Percentiles rank a stretch among this genome's conserved stretches.
Conservation (phyloP, 139 green algal genomes). For the Tetradesmus lagerheimii region DNA sequence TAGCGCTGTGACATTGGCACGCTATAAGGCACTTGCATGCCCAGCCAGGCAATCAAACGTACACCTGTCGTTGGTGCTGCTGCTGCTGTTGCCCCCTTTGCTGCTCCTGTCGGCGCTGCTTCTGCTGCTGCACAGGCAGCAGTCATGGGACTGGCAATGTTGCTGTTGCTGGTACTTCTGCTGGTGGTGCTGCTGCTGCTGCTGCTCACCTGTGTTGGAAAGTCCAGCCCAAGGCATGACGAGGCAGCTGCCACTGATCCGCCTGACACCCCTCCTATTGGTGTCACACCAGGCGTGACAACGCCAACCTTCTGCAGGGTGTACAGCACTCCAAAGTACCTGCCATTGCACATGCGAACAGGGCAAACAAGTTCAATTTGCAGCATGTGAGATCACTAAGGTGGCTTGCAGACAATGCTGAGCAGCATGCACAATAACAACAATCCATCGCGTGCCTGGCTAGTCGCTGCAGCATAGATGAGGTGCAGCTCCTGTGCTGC, state of each 20-base stretch:
- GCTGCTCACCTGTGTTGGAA: background rate
- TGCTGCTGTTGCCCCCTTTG: background rate
- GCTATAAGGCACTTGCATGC: too few species aligned
- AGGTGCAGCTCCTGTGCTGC: too few species aligned
- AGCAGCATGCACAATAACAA: too few species aligned
- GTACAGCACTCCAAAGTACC: conserved; percentile 1
- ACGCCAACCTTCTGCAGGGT: conserved; percentile 1
- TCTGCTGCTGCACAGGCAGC: background rate
- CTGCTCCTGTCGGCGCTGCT: background rate
- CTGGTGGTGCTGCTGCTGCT: background rate
- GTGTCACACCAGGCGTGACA: background rate
- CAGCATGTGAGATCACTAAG: too few species aligned
- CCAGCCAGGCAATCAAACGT: too few species aligned
- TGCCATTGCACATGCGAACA: too few species aligned
- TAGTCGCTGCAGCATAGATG: too few species aligned
- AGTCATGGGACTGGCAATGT: too few species aligned
- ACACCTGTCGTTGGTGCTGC: background rate
- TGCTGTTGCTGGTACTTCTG: background rate
- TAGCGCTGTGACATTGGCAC: background rate
- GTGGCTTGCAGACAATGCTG: too few species aligned
- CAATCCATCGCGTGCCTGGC: too few species aligned
- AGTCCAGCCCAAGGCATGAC: conserved; percentile 18
- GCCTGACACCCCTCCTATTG: background rate
- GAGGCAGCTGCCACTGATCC: conserved; percentile 9
- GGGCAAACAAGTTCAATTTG: too few species aligned